Percentiles rank a stretch among this genome's conserved stretches.
phyloP scores from a whole-genome alignment of 768 basidiomycete genomes.

The Lactarius indigo region DNA sequence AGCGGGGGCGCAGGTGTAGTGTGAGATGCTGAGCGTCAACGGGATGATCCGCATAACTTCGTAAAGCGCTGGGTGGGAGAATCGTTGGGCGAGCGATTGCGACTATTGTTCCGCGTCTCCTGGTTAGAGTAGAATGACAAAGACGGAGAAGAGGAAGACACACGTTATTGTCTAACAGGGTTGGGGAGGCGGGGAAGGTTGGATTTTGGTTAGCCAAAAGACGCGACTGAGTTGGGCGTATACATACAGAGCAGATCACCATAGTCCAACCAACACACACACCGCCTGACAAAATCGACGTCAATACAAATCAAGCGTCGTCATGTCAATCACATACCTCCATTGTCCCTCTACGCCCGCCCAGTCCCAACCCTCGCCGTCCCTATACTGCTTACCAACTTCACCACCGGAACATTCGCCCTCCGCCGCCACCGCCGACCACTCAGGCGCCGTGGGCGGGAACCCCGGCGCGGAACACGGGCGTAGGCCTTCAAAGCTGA shows the following conservation, averaged over 20 bases:
- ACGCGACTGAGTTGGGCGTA: not conserved
- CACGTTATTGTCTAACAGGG: conserved; percentile 40
- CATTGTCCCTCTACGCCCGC: conserved; percentile 52
- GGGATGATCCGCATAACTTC: conserved; percentile 56
- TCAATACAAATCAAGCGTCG: not conserved
- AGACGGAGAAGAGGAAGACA: not conserved
- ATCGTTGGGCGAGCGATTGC: conserved; percentile 29
- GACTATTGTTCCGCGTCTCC: not conserved
- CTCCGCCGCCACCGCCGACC: not conserved
- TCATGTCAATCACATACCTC: conserved; percentile 38
- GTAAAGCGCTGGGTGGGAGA: conserved; percentile 32
- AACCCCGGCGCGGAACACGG: conserved; percentile 30
- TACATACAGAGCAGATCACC: conserved; percentile 49
- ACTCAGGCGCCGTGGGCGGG: not conserved
- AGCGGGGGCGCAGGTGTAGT: conserved; percentile 29
- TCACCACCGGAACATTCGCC: not conserved
- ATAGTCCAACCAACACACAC: conserved; percentile 59
- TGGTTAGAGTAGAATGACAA: not conserved
- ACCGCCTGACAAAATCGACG: conserved; percentile 38
- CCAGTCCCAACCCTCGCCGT: conserved; percentile 54
- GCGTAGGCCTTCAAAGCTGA: conserved; percentile 31
- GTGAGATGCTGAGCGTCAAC: conserved; percentile 40
- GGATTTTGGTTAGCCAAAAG: not conserved
- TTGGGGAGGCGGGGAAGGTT: too few species aligned
- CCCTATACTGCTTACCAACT: conserved; percentile 7